A percentile compares a stretch with the other conserved stretches of the same genome.
Conservation (phyloP, 257 asterid species). For the Solanum clarkiae region DNA sequence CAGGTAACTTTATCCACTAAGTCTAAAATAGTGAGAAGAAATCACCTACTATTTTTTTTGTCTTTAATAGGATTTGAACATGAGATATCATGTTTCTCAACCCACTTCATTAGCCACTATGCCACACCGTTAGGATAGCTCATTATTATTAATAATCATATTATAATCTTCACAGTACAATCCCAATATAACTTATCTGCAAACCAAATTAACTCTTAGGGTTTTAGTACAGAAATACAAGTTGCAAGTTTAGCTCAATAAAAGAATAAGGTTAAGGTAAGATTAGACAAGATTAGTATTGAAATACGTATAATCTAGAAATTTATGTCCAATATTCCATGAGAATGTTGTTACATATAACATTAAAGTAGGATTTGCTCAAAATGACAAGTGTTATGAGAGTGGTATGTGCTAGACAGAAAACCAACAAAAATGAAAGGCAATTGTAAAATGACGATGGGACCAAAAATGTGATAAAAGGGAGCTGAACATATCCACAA, state of each 20-base stretch:
- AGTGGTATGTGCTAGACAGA: background rate
- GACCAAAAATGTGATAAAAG: background rate
- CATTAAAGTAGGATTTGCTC: background rate
- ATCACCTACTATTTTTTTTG: background rate
- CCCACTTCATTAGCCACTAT: background rate
- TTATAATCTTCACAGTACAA: background rate
- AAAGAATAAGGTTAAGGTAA: background rate
- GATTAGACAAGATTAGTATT: background rate
- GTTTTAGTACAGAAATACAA: background rate
- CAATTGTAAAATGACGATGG: background rate
- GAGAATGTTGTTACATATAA: background rate
- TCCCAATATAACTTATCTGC: background rate
- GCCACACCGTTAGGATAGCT: background rate
- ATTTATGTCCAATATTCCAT: background rate
- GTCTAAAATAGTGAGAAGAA: background rate
- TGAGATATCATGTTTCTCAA: background rate
- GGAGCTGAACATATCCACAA: background rate
- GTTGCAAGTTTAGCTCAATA: background rate
- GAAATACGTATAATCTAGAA: background rate
- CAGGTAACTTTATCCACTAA: background rate
- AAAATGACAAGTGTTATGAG: background rate
- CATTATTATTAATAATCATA: background rate
- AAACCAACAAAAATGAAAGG: background rate
- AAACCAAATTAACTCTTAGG: background rate
- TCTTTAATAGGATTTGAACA: background rate